A percentile compares a stretch with the other conserved stretches of the same genome.
Conservation (phyloP, 164 flowering plant species). For the Aristolochia californica region DNA sequence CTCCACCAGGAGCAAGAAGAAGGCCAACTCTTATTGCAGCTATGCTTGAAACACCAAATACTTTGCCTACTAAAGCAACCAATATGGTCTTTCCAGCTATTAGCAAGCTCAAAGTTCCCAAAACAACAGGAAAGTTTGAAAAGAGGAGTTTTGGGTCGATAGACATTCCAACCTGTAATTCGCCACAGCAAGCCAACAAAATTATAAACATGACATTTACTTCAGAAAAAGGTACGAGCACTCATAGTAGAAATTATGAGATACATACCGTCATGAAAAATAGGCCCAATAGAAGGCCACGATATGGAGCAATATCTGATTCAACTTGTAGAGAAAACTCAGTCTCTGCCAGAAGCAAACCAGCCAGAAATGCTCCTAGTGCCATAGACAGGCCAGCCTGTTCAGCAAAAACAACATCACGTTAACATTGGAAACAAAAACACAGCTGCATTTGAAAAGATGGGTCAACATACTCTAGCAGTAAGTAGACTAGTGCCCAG, state of each 20-base stretch:
- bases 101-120: conserved; percentile 68
- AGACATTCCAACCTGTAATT: conserved; percentile 97
- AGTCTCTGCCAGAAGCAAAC: conserved; percentile 98
- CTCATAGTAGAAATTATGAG: not conserved
- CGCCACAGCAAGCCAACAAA: not conserved
- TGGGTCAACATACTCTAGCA: conserved; percentile 62
- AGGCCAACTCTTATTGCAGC: conserved; percentile 95
- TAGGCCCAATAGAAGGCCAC: conserved; percentile 96
- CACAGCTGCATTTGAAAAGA: conserved; percentile 5
- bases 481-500: conserved; percentile 97
- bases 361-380: conserved; percentile 98
- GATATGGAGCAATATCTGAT: conserved; percentile 99
- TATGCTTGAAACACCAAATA: conserved; percentile 83
- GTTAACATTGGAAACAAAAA: conserved; percentile 1
- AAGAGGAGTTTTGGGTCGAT: conserved; percentile 93
- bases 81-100: conserved; percentile 78
- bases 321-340: conserved; percentile 98
- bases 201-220: not conserved
- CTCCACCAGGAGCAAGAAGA: conserved; percentile 99
- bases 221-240: not conserved
- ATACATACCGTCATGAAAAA: conserved; percentile 95
- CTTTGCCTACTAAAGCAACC: conserved; percentile 70
- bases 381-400: conserved; percentile 99
- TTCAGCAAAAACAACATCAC: conserved; percentile 9
- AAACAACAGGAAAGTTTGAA: conserved; percentile 78